Evolutionary conservation across 2,329 filamentous ascomycete species (phyloP).

Genomic region (Diatrype stigma): DNA sequence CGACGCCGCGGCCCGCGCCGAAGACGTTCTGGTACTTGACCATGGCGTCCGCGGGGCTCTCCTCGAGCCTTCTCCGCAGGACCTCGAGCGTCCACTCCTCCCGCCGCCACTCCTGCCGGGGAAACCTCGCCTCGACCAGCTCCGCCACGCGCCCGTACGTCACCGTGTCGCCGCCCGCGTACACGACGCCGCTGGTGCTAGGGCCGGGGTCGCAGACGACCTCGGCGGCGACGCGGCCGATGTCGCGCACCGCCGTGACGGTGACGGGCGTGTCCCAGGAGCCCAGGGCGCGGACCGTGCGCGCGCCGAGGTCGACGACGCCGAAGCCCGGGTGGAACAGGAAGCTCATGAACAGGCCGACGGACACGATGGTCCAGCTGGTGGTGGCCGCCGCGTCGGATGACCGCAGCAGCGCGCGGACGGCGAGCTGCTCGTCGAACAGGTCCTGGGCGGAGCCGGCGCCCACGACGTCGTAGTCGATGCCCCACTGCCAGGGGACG

Average conservation of each 20-base stretch:
- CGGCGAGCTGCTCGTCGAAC: slow-evolving; percentile 64
- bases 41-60: slow-evolving; percentile 41
- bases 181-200: slow-evolving; percentile 16
- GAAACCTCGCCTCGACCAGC: slow-evolving; percentile 39
- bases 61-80: slow-evolving; percentile 34
- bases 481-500: slow-evolving; percentile 71
- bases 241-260: slow-evolving; percentile 59
- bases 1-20: slow-evolving; percentile 45
- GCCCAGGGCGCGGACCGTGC: slow-evolving; percentile 50
- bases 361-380: slow-evolving; percentile 63
- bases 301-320: slow-evolving; percentile 46
- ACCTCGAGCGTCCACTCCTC: slow-evolving; percentile 41
- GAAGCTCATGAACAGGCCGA: slow-evolving; percentile 68
- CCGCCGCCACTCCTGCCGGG: slow-evolving; percentile 30
- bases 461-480: slow-evolving; percentile 65
- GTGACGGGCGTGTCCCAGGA: slow-evolving; percentile 60
- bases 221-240: slow-evolving; percentile 58
- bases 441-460: slow-evolving; percentile 55
- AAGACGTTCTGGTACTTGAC: slow-evolving; percentile 53
- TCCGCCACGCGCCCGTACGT: slow-evolving; percentile 45
- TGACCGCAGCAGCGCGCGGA: slow-evolving; percentile 46
- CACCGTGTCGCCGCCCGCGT: slow-evolving; percentile 25
- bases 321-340: slow-evolving; percentile 61
- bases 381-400: slow-evolving; percentile 34
- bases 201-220: slow-evolving; percentile 40